Evolutionary conservation across 495 filamentous ascomycete genomes (phyloP), one percentile per base, ranked within the genome.

Genomic region (Letharia lupina): DNA sequence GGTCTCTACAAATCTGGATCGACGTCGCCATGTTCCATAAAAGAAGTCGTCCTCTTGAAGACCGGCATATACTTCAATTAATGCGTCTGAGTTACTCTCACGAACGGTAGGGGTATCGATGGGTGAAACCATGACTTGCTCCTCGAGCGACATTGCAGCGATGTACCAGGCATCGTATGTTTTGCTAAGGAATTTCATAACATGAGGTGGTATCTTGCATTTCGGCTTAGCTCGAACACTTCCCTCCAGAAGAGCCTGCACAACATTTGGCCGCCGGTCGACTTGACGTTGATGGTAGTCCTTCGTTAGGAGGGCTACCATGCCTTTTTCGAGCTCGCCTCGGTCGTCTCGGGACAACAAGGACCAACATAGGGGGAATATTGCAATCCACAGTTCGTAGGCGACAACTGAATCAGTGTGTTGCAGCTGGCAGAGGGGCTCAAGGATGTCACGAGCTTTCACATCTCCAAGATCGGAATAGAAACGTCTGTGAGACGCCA

Each of bases 131-230:
- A 96, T 87, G 2, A 90, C 90, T 48, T 85, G 83, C 60, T 93
- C 89, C 72, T 99, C 95, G 62, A 98, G 81, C 67, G 91, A 89
- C 33, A 83, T 85, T 0, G 93, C 81, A 33, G 90, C 90, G 45
- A 90, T 93, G 71, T 98, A 98, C 95, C 95, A 98, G 6, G 87
- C 91, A 77, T 97, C 91, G 70, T 93, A 98, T 0, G 90, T 94
- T 71, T 87, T 89, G 31, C 89, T 91, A 18, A 93, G 83, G 71
- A 91, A 96, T 71, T 98, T 98, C 79, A 98, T 84, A 57, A 97
- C 89, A 75, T 98, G 95, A 1, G 93, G 90, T 20, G 95, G 95
- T 56, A 99, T 85, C 75, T 91, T 96, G 77, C 92, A 91, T 41
- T 88, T 83, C 3, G 95, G 94, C 72, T 81, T 87, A 15, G 91